These are phyloP conservation scores for Trifolium pratense DNA, from an alignment of 306 rosid genomes.

Conservation along the genomic window DNA sequence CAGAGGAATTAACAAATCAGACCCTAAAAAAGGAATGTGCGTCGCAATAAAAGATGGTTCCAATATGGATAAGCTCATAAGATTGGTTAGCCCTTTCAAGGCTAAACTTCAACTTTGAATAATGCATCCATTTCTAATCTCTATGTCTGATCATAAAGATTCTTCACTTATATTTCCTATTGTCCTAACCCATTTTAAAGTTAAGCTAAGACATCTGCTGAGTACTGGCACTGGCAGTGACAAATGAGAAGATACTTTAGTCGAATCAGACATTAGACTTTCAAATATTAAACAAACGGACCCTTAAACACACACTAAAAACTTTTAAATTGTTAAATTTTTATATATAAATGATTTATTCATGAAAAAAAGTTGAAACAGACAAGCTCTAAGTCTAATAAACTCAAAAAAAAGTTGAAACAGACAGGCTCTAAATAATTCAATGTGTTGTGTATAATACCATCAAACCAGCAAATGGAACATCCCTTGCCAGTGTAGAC, in stretches of 20 bases:
- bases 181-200: conserved; percentile 17
- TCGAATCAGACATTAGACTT: background rate
- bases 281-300: background rate
- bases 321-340: background rate
- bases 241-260: conserved; percentile 20
- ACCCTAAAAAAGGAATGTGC: conserved; percentile 1
- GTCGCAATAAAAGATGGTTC: conserved; percentile 1
- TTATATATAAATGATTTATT: background rate
- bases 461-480: conserved; percentile 94
- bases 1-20: conserved; percentile 3
- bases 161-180: background rate
- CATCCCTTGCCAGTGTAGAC: conserved; percentile 90
- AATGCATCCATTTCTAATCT: conserved; percentile 17
- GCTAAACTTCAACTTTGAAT: conserved; percentile 1
- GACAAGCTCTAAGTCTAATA: conserved; percentile 7
- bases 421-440: background rate
- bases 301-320: background rate
- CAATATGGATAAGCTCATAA: conserved; percentile 16
- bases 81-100: conserved; percentile 14
- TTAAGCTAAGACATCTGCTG: background rate
- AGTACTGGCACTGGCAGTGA: conserved; percentile 18
- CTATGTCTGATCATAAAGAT: conserved; percentile 22
- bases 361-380: conserved; percentile 2
- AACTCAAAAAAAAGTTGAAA: conserved; percentile 5
- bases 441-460: conserved; percentile 43